Percentiles rank a stretch among this genome's conserved stretches.
Evolutionary conservation across 2,329 filamentous ascomycete genomes (phyloP).

Genomic region (Nothomitra cinnamomea): DNA sequence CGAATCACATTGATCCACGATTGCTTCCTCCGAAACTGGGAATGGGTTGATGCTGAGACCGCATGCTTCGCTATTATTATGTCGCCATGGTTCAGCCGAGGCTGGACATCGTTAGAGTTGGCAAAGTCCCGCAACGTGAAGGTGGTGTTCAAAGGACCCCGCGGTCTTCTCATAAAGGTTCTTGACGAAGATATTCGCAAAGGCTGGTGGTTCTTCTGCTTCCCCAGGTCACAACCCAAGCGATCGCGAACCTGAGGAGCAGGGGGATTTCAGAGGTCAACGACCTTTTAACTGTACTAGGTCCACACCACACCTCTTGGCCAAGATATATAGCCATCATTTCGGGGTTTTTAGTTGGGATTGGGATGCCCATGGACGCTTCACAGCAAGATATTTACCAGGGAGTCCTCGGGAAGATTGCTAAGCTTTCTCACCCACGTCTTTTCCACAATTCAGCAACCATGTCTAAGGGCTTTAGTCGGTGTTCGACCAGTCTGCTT

Average conservation of each 20-base stretch:
- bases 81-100: neutral
- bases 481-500: neutral
- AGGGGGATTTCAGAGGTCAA: slow-evolving; percentile 7
- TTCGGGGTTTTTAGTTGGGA: slow-evolving; percentile 12
- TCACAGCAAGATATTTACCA: neutral
- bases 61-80: neutral
- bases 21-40: neutral
- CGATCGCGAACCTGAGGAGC: neutral
- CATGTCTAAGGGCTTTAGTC: neutral
- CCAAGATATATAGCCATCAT: slow-evolving; percentile 13
- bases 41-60: neutral
- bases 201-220: neutral
- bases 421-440: neutral
- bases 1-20: slow-evolving; percentile 10
- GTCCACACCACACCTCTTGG: slow-evolving; percentile 14
- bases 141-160: neutral
- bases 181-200: slow-evolving; percentile 13
- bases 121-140: neutral
- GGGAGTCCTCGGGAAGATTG: neutral
- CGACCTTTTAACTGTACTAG: slow-evolving; percentile 12
- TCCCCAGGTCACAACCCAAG: neutral
- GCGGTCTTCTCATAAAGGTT: slow-evolving; percentile 13
- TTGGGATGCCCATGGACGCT: neutral
- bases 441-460: neutral
- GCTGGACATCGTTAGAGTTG: neutral